These are phyloP conservation scores for Lathyrus sativus DNA, from an alignment of 306 rosid species.

Conservation along the genomic window DNA sequence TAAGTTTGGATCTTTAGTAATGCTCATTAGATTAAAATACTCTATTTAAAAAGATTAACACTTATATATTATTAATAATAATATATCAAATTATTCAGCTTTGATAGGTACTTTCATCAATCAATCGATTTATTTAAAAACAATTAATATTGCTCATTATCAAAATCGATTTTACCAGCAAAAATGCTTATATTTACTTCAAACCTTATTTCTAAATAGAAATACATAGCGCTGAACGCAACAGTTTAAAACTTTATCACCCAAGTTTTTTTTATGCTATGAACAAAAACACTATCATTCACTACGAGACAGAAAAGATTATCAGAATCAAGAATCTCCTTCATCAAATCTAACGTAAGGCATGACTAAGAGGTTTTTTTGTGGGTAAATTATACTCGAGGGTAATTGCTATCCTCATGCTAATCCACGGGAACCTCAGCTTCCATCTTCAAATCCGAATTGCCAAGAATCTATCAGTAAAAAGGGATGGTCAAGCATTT, in stretches of 20 bases:
- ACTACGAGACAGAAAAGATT: constrained; percentile 27
- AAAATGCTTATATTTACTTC: constrained; percentile 10
- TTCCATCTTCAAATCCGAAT: constrained; percentile 68
- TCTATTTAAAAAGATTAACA: too few relatives aligned
- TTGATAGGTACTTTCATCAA: too few relatives aligned
- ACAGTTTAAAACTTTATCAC: constrained; percentile 16
- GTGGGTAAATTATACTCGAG: constrained; percentile 26
- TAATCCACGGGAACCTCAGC: constrained; percentile 74
- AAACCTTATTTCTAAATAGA: constrained; percentile 24
- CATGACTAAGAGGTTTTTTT: not conserved
- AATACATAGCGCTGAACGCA: constrained; percentile 17
- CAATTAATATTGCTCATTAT: too few relatives aligned
- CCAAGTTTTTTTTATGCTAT: constrained; percentile 7
- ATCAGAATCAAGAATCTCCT: constrained; percentile 31
- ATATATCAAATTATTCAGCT: too few relatives aligned
- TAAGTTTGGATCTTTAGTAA: too few relatives aligned
- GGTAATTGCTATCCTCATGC: constrained; percentile 17
- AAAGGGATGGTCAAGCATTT: constrained; percentile 28
- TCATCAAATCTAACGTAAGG: constrained; percentile 24
- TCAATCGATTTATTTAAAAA: too few relatives aligned
- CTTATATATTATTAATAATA: too few relatives aligned
- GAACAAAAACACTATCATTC: constrained; percentile 19
- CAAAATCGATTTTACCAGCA: not conserved
- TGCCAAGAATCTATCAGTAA: constrained; percentile 62
- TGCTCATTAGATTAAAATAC: too few relatives aligned